Evolutionary conservation across 2,329 filamentous ascomycete species (phyloP), one percentile per base, ranked within the genome.

Genomic region (Apiospora sp.): DNA sequence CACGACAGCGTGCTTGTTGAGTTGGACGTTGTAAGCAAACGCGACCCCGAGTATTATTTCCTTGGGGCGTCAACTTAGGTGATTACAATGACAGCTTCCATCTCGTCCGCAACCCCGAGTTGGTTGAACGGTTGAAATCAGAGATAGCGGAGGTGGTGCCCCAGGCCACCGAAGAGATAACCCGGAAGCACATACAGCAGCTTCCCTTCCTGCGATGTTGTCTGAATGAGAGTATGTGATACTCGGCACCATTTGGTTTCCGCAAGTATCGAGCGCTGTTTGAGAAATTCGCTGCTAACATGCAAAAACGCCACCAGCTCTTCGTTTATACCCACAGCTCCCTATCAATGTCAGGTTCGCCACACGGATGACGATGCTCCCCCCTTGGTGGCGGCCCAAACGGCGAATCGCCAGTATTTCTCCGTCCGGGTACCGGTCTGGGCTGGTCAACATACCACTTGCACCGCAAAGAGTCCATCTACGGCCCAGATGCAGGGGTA

Each of bases 321-420:
- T 77, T 2, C 73, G 75, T 7, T 44, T 77, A 14, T 76, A 76
- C 44, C 75, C 75, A 1, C 58, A 58, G 43, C 48, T 75, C 1
- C 72, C 73, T 12, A 8, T 76, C 22, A 76, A 76, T 27, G 27
- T 74, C 24, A 73, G 75, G 13, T 74, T 72, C 24, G 72, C 75
- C 27, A 69, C 51, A 27, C 61, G 64, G 14, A 49, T 67, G 58
- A 81, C 80, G 3, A 68, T 77, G 4, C 76, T 82, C 3, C 80
- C 80, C 2, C 71, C n/a, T n/a, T 72, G 80, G 80, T 46, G 80
- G 80, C 24, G 80, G 80, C 1, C 72, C 77, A 3, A 79, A 80
- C 44, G 77, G 80, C 48, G 68, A 70, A 16, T 75, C 73, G 4
- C 80, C 80, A 8, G 69, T 80, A 4, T 74, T 80, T 8, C 7